Evolutionary conservation across 805 yeast species (phyloP).

Genomic region (Spathaspora hagerdaliae): DNA sequence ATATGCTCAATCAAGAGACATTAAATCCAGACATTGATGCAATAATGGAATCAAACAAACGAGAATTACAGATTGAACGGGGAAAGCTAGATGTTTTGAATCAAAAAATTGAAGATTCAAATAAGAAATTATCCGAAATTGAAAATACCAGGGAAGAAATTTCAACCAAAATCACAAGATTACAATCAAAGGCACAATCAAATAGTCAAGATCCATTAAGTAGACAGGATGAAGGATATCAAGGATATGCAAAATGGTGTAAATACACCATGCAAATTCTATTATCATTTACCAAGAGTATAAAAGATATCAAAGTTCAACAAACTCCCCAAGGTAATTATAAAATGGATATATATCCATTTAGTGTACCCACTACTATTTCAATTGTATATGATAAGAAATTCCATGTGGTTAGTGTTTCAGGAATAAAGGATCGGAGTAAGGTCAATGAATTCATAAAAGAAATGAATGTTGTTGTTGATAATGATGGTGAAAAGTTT

Average conservation of each 20-base stretch:
- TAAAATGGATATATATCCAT: not conserved
- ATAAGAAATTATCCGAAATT: not conserved
- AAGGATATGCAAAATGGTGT: conserved; percentile 18
- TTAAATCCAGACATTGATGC: not conserved
- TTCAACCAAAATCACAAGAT: not conserved
- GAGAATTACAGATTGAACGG: not conserved
- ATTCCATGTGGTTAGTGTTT: not conserved
- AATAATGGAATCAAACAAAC: not conserved
- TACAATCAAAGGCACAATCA: not conserved
- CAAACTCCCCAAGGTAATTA: not conserved
- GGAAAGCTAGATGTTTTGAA: not conserved
- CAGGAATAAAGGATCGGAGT: not conserved
- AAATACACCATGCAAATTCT: conserved; percentile 18
- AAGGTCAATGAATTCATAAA: not conserved
- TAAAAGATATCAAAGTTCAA: conserved; percentile 4
- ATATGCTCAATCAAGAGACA: not conserved
- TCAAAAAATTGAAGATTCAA: not conserved
- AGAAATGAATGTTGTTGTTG: not conserved
- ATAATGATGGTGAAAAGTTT: not conserved
- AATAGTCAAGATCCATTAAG: not conserved
- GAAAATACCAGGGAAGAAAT: not conserved
- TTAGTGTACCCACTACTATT: not conserved
- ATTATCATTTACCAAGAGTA: not conserved
- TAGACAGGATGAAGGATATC: conserved; percentile 1
- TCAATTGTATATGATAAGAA: not conserved